Conservation (phyloP, 352 stramenopile species). For the Phytophthora rubi region DNA sequence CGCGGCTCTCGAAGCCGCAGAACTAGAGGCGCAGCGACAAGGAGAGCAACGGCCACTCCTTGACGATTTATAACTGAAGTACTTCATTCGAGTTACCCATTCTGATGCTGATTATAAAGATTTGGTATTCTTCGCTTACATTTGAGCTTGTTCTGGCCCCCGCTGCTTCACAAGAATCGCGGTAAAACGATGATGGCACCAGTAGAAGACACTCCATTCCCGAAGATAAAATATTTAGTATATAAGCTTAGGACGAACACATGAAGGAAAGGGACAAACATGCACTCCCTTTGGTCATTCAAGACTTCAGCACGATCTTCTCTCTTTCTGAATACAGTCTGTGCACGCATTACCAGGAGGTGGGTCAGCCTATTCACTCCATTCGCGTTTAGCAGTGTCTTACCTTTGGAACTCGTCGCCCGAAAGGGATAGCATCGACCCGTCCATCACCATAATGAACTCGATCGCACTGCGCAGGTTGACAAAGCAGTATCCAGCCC, state of each 20-base stretch:
- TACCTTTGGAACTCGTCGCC: constrained; percentile 82
- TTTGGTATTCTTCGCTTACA: neutral
- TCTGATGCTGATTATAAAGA: neutral
- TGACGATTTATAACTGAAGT: constrained; percentile 9
- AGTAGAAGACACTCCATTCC: neutral
- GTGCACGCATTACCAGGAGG: neutral
- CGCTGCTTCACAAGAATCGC: neutral
- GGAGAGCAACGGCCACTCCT: constrained; percentile 31
- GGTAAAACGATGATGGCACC: neutral
- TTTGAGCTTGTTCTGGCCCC: too few species aligned
- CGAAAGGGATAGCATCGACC: constrained; percentile 83
- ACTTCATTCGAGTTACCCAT: neutral
- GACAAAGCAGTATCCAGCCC: constrained; percentile 92
- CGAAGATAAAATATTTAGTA: constrained; percentile 19
- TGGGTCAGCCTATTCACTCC: neutral
- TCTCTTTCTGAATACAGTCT: constrained; percentile 53
- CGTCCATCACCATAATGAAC: constrained; percentile 89
- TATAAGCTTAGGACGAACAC: constrained; percentile 15
- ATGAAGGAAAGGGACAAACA: constrained; percentile 1
- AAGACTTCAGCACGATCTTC: constrained; percentile 31
- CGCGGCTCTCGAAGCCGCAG: constrained; percentile 17
- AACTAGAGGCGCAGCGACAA: constrained; percentile 23
- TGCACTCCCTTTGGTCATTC: neutral
- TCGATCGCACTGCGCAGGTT: constrained; percentile 92
- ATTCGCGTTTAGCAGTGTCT: neutral